A percentile compares a stretch with the other conserved stretches of the same genome.
These are phyloP conservation scores for Amanita subjunquillea DNA, from an alignment of 768 basidiomycete genomes.

Conservation along the genomic window DNA sequence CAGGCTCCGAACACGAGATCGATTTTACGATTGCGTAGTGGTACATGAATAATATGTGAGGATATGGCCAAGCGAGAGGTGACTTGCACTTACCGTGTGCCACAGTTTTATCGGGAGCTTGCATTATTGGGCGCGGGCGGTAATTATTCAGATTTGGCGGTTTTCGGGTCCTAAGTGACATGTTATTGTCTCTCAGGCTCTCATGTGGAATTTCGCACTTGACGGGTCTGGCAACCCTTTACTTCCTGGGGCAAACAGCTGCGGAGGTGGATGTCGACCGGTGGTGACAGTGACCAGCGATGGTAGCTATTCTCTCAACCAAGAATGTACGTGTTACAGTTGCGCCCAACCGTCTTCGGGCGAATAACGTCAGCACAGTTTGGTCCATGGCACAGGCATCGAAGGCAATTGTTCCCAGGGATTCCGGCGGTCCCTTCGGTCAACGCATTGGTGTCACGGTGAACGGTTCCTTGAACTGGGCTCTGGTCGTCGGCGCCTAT, in stretches of 20 bases:
- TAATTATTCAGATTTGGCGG: not conserved
- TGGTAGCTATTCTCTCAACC: slow-evolving; percentile 55
- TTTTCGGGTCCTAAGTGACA: not conserved
- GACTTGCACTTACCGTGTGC: not conserved
- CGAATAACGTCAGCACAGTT: slow-evolving; percentile 24
- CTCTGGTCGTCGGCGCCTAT: slow-evolving; percentile 53
- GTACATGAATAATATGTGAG: slow-evolving; percentile 58
- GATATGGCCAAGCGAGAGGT: not conserved
- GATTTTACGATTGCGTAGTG: slow-evolving; percentile 26
- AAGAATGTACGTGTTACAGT: slow-evolving; percentile 44
- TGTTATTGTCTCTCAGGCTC: not conserved
- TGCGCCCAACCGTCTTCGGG: not conserved
- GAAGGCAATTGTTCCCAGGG: slow-evolving; percentile 63
- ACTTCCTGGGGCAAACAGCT: slow-evolving; percentile 55
- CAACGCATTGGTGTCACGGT: slow-evolving; percentile 25
- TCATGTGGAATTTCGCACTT: slow-evolving; percentile 74
- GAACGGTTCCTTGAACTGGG: slow-evolving; percentile 44
- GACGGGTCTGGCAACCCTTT: slow-evolving; percentile 54
- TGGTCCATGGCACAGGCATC: slow-evolving; percentile 70
- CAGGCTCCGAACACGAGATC: not conserved
- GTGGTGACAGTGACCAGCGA: slow-evolving; percentile 58
- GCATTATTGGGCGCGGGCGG: slow-evolving; percentile 1
- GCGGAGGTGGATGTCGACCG: slow-evolving; percentile 55
- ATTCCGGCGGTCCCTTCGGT: slow-evolving; percentile 41
- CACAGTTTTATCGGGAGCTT: slow-evolving; percentile 8